phyloP scores from a whole-genome alignment of 2,329 filamentous ascomycete species.

The Fonsecaea multimorphosa region DNA sequence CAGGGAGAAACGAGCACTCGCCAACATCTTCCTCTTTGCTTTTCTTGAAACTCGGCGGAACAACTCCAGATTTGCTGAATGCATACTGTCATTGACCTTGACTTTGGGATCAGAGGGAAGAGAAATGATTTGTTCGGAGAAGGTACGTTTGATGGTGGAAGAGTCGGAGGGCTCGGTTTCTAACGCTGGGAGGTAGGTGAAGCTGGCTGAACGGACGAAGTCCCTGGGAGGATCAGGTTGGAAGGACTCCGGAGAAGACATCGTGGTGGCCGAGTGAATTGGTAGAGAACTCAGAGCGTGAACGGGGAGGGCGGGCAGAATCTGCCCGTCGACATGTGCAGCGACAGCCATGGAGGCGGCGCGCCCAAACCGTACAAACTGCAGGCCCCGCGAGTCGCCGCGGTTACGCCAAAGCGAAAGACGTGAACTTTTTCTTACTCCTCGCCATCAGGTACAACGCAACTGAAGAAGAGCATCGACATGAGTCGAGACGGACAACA shows the following conservation, averaged over 20 bases:
- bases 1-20: constrained; percentile 44
- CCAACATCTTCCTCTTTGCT: constrained; percentile 43
- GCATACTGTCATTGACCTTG: constrained; percentile 30
- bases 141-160: constrained; percentile 54
- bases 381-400: constrained; percentile 4
- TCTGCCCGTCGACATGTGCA: constrained; percentile 29
- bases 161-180: constrained; percentile 44
- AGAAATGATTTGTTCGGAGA: constrained; percentile 56
- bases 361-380: neutral
- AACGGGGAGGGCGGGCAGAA: constrained; percentile 32
- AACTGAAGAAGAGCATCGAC: constrained; percentile 9
- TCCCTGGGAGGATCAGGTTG: constrained; percentile 27
- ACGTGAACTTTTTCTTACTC: constrained; percentile 16
- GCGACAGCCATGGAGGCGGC: constrained; percentile 16
- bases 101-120: constrained; percentile 44
- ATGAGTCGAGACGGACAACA: constrained; percentile 5
- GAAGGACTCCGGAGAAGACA: constrained; percentile 16
- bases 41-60: constrained; percentile 39
- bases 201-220: constrained; percentile 64
- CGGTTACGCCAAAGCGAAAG: constrained; percentile 18
- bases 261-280: constrained; percentile 24
- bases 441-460: constrained; percentile 25
- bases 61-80: constrained; percentile 36
- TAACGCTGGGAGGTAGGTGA: constrained; percentile 59
- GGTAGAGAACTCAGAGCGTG: constrained; percentile 29